These are phyloP conservation scores for Durio zibethinus DNA, from an alignment of 345 rosid species.

Conservation along the genomic window DNA sequence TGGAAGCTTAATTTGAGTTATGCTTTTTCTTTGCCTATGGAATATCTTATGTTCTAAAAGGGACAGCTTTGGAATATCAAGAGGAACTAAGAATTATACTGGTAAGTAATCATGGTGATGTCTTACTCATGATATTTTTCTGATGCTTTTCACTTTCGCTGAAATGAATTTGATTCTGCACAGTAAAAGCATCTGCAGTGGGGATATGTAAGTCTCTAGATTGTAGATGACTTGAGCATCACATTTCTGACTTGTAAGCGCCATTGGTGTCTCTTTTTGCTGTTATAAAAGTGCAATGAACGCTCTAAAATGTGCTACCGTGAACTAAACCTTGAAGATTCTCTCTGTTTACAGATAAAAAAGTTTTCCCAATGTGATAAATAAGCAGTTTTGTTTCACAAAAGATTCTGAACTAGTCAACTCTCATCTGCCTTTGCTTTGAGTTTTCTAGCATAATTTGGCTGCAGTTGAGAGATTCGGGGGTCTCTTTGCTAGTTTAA, in stretches of 20 bases:
- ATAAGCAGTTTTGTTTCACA: neutral
- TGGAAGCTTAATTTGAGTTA: neutral
- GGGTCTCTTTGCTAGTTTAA: neutral
- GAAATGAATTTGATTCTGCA: conserved; percentile 15
- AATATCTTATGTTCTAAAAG: neutral
- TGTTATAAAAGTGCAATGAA: neutral
- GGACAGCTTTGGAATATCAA: neutral
- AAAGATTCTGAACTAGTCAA: neutral
- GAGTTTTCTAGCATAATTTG: neutral
- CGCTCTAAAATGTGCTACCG: neutral
- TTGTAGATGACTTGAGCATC: conserved; percentile 3
- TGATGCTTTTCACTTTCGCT: neutral
- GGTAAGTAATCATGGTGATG: neutral
- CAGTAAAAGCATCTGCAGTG: neutral
- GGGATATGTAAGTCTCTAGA: neutral
- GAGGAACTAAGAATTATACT: neutral
- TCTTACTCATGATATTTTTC: neutral
- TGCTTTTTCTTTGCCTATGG: neutral
- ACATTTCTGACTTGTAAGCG: neutral
- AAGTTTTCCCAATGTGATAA: neutral
- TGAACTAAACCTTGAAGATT: neutral
- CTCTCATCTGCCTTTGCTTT: neutral
- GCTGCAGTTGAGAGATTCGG: neutral
- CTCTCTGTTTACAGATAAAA: neutral
- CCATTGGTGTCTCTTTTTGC: neutral